A percentile compares a stretch with the other conserved stretches of the same genome.
These are phyloP conservation scores for Pleurotus djamor DNA, from an alignment of 768 basidiomycete genomes.

Conservation along the genomic window DNA sequence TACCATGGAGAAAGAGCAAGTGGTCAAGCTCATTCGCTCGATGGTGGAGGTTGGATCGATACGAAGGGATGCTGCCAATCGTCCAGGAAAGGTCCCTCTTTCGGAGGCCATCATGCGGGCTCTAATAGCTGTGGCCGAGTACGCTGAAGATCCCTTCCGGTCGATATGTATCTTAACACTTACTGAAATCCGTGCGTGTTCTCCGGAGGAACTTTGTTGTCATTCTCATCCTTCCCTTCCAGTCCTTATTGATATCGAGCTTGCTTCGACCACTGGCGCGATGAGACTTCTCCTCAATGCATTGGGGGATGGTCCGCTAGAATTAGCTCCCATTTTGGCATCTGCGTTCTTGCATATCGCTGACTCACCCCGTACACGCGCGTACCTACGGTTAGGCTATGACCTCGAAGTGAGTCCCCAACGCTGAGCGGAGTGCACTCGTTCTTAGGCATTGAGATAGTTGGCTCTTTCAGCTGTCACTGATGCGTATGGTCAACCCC, in stretches of 20 bases:
- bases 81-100: slow-evolving; percentile 52
- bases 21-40: slow-evolving; percentile 82
- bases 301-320: slow-evolving; percentile 86
- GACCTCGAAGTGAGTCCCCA: slow-evolving; percentile 77
- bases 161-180: slow-evolving; percentile 83
- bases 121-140: slow-evolving; percentile 91
- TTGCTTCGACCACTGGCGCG: slow-evolving; percentile 79
- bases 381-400: slow-evolving; percentile 73
- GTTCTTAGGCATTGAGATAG: slow-evolving; percentile 30
- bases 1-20: slow-evolving; percentile 88
- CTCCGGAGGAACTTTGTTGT: not conserved
- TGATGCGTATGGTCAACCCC: slow-evolving; percentile 85
- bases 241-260: slow-evolving; percentile 89
- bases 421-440: not conserved
- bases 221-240: slow-evolving; percentile 7
- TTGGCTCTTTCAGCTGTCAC: slow-evolving; percentile 88
- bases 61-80: slow-evolving; percentile 41
- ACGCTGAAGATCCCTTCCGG: slow-evolving; percentile 86
- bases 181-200: slow-evolving; percentile 78
- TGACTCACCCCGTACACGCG: slow-evolving; percentile 82
- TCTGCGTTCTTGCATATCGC: slow-evolving; percentile 79
- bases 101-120: slow-evolving; percentile 82
- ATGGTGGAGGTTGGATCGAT: slow-evolving; percentile 77
- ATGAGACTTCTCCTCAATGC: slow-evolving; percentile 84
- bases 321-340: slow-evolving; percentile 76